Evolutionary conservation across 2,329 filamentous ascomycete species (phyloP), one percentile per base, ranked within the genome.

Genomic region (Furcasterigmium furcatum): DNA sequence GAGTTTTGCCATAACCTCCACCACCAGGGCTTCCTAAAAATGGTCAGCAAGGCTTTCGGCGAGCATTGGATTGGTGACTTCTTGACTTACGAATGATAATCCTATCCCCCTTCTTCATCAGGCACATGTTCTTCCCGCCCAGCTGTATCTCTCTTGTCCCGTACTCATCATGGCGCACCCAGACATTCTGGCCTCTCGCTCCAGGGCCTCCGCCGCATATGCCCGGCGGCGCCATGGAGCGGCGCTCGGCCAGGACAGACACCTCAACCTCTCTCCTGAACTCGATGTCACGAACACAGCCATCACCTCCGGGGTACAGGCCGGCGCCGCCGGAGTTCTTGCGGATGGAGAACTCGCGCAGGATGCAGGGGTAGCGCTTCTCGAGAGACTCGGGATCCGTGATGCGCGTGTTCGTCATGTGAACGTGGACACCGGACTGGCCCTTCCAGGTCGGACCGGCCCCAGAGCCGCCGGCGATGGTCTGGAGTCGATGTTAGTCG

Each of bases 211-310:
- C 88, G 0, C 87, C 88, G 16, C 80, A 79, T 47, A 91, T 73
- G 0, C 88, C 88, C 46, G 90, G 91, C 0, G 90, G 90, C 43
- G 80, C 76, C 51, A 87, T 84, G 0, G 92, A 87, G 24, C 90
- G 70, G 16, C 90, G 65, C 63, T 95, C 89, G 6, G 82, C 87
- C 7, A 95, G 68, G 21, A 95, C 92, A 2, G 82, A 87, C 13
- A 88, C 87, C 62, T 91, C 85, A 5, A 94, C 78, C 14, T 19
- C 27, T 0, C 87, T 85, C 35, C 87, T 82, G 63, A 91, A 91
- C 64, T 94, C 88, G 48, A 94, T 90, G 49, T 94, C 89, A 1
- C 88, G 68, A 0, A 91, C 70, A 0, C 88, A 84, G 12, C 89
- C 89, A 55, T 91, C 82, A 2, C 88, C 88, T n/a, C 88, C 88